These are phyloP conservation scores for Hyaloscypha bicolor DNA, from an alignment of 495 filamentous ascomycete species.

Conservation along the genomic window DNA sequence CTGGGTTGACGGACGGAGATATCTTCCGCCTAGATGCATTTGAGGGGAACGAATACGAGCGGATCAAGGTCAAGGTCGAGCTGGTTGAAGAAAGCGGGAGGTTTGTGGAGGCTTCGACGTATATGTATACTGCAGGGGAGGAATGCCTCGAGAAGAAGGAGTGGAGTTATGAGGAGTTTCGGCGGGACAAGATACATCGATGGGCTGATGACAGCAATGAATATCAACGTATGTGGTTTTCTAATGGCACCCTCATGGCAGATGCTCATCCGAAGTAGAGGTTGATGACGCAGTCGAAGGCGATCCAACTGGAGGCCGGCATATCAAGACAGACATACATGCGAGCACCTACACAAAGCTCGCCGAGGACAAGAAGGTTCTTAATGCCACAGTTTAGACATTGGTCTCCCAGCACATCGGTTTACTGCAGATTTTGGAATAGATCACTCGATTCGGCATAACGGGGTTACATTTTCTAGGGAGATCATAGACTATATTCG, in stretches of 20 bases:
- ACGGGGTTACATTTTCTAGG: no score
- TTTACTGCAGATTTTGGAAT: background rate
- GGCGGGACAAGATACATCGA: conserved; percentile 61
- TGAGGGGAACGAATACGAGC: conserved; percentile 76
- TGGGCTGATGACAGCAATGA: conserved; percentile 50
- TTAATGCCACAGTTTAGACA: conserved; percentile 9
- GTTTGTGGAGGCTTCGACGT: conserved; percentile 68
- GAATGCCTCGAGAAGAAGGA: conserved; percentile 63
- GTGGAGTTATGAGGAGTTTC: conserved; percentile 83
- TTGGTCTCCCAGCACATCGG: background rate
- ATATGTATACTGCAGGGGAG: conserved; percentile 64
- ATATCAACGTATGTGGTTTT: conserved; percentile 22
- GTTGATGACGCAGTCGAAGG: background rate
- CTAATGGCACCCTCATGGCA: background rate
- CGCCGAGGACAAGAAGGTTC: conserved; percentile 4
- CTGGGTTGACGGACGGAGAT: conserved; percentile 77
- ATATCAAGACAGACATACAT: background rate
- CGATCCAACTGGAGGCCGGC: conserved; percentile 7
- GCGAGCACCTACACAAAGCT: background rate
- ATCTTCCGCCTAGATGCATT: conserved; percentile 78
- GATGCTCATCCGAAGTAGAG: conserved; percentile 10
- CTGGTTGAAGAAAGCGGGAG: conserved; percentile 49
- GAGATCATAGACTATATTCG: no score
- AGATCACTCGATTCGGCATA: background rate
- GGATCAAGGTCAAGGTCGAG: conserved; percentile 60